phyloP scores from a whole-genome alignment of 257 asterid species.

The Orobanche coerulescens region DNA sequence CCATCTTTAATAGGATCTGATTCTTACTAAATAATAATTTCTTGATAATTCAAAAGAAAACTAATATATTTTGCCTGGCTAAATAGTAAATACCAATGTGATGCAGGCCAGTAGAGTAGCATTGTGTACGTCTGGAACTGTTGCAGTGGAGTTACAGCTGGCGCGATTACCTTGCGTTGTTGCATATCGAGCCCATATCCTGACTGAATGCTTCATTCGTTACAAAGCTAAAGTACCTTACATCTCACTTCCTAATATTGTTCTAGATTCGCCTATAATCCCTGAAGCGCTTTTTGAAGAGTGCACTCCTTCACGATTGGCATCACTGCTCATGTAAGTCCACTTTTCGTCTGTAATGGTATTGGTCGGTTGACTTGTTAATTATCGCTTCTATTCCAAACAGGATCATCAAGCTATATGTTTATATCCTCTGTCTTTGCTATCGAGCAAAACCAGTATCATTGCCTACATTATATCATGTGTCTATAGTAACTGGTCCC shows the following conservation, averaged over 20 bases:
- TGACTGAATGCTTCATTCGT: conserved; percentile 75
- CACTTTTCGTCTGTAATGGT: neutral
- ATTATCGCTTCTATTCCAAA: too few species aligned
- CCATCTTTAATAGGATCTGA: neutral
- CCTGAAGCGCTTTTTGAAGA: conserved; percentile 82
- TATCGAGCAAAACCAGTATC: too few species aligned
- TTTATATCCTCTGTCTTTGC: too few species aligned
- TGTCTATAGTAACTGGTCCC: too few species aligned
- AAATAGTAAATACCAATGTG: conserved; percentile 6
- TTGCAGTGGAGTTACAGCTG: conserved; percentile 83
- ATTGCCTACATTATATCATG: neutral
- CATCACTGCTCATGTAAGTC: conserved; percentile 51
- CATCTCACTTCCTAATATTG: conserved; percentile 84
- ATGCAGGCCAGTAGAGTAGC: conserved; percentile 82
- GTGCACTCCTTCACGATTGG: conserved; percentile 71
- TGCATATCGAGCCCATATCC: conserved; percentile 82
- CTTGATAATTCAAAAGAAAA: conserved; percentile 4
- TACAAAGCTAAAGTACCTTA: conserved; percentile 71
- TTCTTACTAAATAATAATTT: too few species aligned
- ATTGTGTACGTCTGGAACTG: conserved; percentile 91
- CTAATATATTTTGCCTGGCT: too few species aligned
- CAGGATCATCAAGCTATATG: too few species aligned
- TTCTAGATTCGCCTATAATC: conserved; percentile 55
- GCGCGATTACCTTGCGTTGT: conserved; percentile 89
- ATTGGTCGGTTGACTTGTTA: too few species aligned